Evolutionary conservation across 2,329 filamentous ascomycete species (phyloP), one percentile per base, ranked within the genome.

Genomic region (Fusarium ambrosium): DNA sequence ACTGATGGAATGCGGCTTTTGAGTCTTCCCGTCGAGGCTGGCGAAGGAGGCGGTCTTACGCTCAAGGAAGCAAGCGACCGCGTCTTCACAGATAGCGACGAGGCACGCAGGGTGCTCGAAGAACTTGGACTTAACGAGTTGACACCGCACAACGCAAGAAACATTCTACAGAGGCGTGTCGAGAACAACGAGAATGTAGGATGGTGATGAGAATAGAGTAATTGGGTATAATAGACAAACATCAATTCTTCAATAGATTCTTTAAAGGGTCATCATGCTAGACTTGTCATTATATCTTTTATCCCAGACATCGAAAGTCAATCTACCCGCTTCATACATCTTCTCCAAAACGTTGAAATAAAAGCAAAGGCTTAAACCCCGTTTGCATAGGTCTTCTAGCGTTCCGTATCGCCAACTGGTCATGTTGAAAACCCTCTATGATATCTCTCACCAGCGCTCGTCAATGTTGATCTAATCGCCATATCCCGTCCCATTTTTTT

Each of bases 1-100:
- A 85, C 88, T 22, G 93, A 97, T 74, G 94, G 90, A 4, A 86
- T 91, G 36, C 85, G 83, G 65, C 84, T 97, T 66, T 85, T 97
- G 32, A 92, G 89, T 66, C 82, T 97, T 14, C 78, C 82, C 14
- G 69, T 79, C 22, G 77, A 74, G 36, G 74, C 74, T 69, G 81
- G 75, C 77, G 78, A 81, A 69, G 79, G 64, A 16, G 77, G 79
- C 18, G 75, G 72, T 10, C 72, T 89, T 66, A 85, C 87, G n/a
- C 84, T 92, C 24, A 86, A 86, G 69, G 80, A 86, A 67, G 89
- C 86, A 0, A 90, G 83, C 51, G 87, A 91, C 72, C 84, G 87
- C 43, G 85, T 91, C 5, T 92, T 91, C 72, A 88, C 84, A 1
- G 86, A 89, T 76, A 91, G 91, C 60, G 81, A 85, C 0, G 88